phyloP scores from a whole-genome alignment of 257 asterid genomes.

The Cynanchum wilfordii region DNA sequence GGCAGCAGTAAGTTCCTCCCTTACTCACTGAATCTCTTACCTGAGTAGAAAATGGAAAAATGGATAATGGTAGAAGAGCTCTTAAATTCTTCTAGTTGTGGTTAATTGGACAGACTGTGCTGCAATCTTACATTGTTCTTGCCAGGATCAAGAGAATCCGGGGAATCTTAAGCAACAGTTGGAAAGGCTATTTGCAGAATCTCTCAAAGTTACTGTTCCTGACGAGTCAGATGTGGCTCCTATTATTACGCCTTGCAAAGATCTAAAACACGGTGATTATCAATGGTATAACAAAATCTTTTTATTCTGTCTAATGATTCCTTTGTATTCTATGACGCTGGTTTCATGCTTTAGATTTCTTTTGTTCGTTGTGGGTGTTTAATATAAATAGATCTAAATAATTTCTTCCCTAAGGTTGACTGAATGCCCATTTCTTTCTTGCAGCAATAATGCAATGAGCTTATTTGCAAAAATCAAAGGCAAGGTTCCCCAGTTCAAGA shows the following conservation, averaged over 20 bases:
- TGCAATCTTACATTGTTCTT: slow-evolving; percentile 12
- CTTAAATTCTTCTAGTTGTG: background rate
- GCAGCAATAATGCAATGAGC: slow-evolving; percentile 96
- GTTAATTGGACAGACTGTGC: slow-evolving; percentile 1
- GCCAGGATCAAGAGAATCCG: slow-evolving; percentile 40
- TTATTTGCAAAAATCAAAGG: slow-evolving; percentile 72
- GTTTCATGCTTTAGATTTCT: background rate
- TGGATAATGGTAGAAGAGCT: background rate
- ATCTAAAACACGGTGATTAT: slow-evolving; percentile 70
- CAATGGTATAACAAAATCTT: slow-evolving; percentile 55
- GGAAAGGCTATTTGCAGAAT: slow-evolving; percentile 50
- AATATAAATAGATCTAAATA: background rate
- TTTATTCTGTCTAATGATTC: background rate
- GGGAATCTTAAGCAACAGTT: slow-evolving; percentile 66
- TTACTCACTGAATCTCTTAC: background rate
- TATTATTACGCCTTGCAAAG: slow-evolving; percentile 62
- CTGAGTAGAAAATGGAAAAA: background rate
- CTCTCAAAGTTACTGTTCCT: slow-evolving; percentile 57
- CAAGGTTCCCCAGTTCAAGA: slow-evolving; percentile 50
- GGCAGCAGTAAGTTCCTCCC: slow-evolving; percentile 51
- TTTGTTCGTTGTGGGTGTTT: background rate
- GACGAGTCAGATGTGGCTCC: slow-evolving; percentile 55
- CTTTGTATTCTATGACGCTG: background rate
- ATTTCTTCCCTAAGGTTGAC: background rate
- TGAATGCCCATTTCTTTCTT: slow-evolving; percentile 21